Evolutionary conservation across 768 basidiomycete species (phyloP).

Genomic region (Cystobasidium ongulense): DNA sequence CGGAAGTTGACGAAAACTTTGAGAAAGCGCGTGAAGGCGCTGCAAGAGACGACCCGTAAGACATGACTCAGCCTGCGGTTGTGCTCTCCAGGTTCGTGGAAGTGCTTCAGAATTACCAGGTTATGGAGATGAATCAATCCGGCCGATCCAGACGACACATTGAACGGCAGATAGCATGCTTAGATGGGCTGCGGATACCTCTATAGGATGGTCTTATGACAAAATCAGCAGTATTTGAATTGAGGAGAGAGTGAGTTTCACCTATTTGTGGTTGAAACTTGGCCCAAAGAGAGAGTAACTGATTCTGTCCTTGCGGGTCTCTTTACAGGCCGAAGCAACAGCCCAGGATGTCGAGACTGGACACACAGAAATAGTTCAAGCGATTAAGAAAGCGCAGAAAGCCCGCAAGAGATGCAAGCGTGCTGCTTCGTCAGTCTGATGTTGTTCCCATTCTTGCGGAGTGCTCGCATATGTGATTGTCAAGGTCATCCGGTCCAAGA

Average conservation of each 20-base stretch:
- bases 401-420: constrained; percentile 96
- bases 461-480: constrained; percentile 59
- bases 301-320: not conserved
- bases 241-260: constrained; percentile 53
- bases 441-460: constrained; percentile 57
- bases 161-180: constrained; percentile 52
- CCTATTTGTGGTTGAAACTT: no score
- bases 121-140: constrained; percentile 63
- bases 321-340: constrained; percentile 56
- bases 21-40: constrained; percentile 46
- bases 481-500: constrained; percentile 35
- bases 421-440: constrained; percentile 68
- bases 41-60: constrained; percentile 46
- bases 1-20: constrained; percentile 45
- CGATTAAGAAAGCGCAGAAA: constrained; percentile 69
- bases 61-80: not conserved
- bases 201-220: constrained; percentile 51
- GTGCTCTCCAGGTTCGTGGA: constrained; percentile 63
- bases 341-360: constrained; percentile 50
- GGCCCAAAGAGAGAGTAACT: not conserved
- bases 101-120: constrained; percentile 67
- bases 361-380: constrained; percentile 70
- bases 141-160: constrained; percentile 59
- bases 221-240: constrained; percentile 60
- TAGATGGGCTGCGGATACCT: not conserved